Conservation (phyloP, 2,329 filamentous ascomycete genomes). For the Cytospora piceae region DNA sequence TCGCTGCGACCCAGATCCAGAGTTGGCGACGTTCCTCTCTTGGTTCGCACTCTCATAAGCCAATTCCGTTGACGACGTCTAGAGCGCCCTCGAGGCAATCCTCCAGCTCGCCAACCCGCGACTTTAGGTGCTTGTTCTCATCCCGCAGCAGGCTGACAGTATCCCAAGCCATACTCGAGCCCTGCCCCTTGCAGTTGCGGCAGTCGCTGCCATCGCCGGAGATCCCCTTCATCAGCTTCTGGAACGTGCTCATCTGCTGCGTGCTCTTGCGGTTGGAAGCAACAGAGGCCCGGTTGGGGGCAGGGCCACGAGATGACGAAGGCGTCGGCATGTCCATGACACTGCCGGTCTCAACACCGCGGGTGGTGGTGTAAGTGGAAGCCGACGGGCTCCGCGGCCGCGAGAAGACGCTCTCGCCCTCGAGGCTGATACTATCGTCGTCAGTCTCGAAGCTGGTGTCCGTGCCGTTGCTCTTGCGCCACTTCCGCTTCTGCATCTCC, state of each 20-base stretch:
- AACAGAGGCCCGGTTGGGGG: constrained; percentile 20
- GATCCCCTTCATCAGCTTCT: constrained; percentile 52
- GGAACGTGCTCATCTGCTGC: constrained; percentile 50
- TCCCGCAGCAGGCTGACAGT: constrained; percentile 64
- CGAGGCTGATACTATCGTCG: constrained; percentile 45
- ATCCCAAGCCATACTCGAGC: constrained; percentile 65
- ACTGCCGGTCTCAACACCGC: constrained; percentile 30
- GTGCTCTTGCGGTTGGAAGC: constrained; percentile 29
- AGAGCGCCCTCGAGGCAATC: constrained; percentile 63
- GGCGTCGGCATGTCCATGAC: constrained; percentile 30
- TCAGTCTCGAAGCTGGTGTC: constrained; percentile 57
- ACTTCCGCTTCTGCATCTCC: constrained; percentile 42
- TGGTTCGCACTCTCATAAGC: constrained; percentile 39
- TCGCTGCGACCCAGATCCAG: neutral
- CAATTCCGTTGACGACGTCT: constrained; percentile 61
- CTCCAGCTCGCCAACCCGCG: constrained; percentile 62
- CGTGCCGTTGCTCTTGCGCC: constrained; percentile 39
- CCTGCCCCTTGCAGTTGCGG: constrained; percentile 61
- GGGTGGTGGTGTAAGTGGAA: constrained; percentile 42
- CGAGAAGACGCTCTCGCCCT: constrained; percentile 62
- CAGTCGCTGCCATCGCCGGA: constrained; percentile 48
- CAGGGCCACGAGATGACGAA: constrained; percentile 20
- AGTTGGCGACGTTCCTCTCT: neutral
- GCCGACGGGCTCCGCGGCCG: constrained; percentile 60
- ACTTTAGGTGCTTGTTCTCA: constrained; percentile 66